Conservation (phyloP, 306 rosid genomes). For the Lablab purpureus region DNA sequence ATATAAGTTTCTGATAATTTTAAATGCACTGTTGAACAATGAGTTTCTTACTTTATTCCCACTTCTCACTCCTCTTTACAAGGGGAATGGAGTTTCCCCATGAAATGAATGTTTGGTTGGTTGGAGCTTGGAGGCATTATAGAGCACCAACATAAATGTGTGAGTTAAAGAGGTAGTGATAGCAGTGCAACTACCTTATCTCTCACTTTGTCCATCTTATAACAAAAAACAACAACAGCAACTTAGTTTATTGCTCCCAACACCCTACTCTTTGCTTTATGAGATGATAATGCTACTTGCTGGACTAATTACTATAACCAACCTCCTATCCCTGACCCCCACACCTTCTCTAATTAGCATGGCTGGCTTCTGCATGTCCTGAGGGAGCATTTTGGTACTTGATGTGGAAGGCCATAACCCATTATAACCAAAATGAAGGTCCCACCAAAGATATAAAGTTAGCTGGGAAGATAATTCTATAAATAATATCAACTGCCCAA, state of each 20-base stretch:
- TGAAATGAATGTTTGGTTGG: conserved; percentile 88
- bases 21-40: conserved; percentile 53
- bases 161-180: conserved; percentile 63
- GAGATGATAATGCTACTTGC: conserved; percentile 37
- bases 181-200: conserved; percentile 68
- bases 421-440: conserved; percentile 41
- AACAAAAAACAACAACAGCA: not conserved
- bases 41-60: conserved; percentile 22
- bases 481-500: conserved; percentile 54
- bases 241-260: conserved; percentile 70
- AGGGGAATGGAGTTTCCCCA: conserved; percentile 59
- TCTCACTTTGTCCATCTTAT: conserved; percentile 53
- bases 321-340: not conserved
- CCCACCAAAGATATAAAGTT: conserved; percentile 51
- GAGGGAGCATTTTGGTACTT: conserved; percentile 41
- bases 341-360: not conserved
- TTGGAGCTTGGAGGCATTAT: conserved; percentile 60
- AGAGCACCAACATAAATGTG: conserved; percentile 59
- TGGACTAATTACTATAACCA: conserved; percentile 30
- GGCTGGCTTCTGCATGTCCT: conserved; percentile 1
- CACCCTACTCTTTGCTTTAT: conserved; percentile 49
- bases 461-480: conserved; percentile 49
- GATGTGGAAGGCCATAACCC: conserved; percentile 34
- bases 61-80: conserved; percentile 39
- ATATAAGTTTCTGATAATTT: conserved; percentile 33